Evolutionary conservation across 2,329 filamentous ascomycete species (phyloP).

Genomic region (Nigrospora osmanthi): DNA sequence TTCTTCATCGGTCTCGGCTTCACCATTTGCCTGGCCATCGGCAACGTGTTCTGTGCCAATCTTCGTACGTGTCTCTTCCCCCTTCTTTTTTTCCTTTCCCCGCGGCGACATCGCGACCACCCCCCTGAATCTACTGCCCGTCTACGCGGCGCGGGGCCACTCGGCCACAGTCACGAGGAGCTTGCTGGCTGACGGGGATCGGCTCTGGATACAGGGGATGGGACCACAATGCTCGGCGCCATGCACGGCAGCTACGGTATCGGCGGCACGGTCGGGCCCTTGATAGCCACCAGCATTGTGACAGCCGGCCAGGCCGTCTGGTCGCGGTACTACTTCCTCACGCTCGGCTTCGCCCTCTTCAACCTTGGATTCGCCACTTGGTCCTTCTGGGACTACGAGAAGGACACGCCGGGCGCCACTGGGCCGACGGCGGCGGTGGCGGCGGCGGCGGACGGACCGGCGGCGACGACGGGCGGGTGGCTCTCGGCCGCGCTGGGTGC

Average conservation of each 20-base stretch:
- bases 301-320: slow-evolving; percentile 51
- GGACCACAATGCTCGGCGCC: slow-evolving; percentile 48
- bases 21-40: slow-evolving; percentile 47
- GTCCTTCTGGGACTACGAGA: slow-evolving; percentile 64
- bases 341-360: slow-evolving; percentile 47
- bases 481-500: slow-evolving; percentile 37
- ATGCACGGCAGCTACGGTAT: slow-evolving; percentile 63
- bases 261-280: slow-evolving; percentile 58
- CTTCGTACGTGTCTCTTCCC: slow-evolving; percentile 18
- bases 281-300: slow-evolving; percentile 68
- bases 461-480: slow-evolving; percentile 10
- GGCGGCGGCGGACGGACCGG: slow-evolving; percentile 8
- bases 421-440: not conserved
- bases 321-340: slow-evolving; percentile 67
- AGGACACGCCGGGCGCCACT: slow-evolving; percentile 33
- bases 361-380: slow-evolving; percentile 54
- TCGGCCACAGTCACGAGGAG: too few relatives aligned
- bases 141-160: too few relatives aligned
- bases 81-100: too few relatives aligned
- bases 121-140: too few relatives aligned
- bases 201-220: slow-evolving; percentile 23
- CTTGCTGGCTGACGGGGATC: too few relatives aligned
- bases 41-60: slow-evolving; percentile 51
- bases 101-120: too few relatives aligned
- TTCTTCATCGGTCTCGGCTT: slow-evolving; percentile 57